Base-by-base conservation (phyloP, 805 yeast species). In the Metschnikowia koreensis region DNA sequence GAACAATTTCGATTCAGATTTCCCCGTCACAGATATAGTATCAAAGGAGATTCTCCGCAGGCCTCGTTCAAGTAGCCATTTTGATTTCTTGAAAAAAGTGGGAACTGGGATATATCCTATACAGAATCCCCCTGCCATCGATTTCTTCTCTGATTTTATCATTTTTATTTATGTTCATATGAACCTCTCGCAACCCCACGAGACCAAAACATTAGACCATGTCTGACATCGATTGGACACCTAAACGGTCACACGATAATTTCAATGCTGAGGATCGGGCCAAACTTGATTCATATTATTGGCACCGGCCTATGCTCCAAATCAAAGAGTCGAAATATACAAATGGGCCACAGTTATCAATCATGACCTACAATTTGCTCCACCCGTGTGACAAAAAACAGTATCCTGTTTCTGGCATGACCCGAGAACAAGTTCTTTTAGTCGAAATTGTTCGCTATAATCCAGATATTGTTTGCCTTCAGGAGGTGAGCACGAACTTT, bases 381-480 rank as follows among this genome's bases (percentile, higher is more conserved):
- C 13, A 27, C 9, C 48, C 48, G 13, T 44, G 48, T 13, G 46
- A 39, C 11, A 11, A 26, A 36, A 15, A 33, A 11, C 16, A 13
- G n/a, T 44, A 44, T 16, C 34, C 33, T 13, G n/a, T n/a, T 6
- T 8, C 48, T 2, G 17, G 15, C 5, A 27, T n/a, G 28, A 9
- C 48, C 13, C 52, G 52, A 6, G 45, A 41, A 33, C 16, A 28
- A 10, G 13, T 44, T 6, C 41, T 40, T 31, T 12, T 49, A 27
- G 8, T 7, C 9, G 48, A 44, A 36, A 41, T 44, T 13, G 34
- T 36, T 7, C 45, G 52, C 2, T 49, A 49, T 15, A 49, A 44
- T 27, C 48, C 52, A 34, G 48, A 49, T 15, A 44, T 49, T 15
- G 46, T 44, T 6, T 49, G 52, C n/a, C 48, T 44, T 27, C 52